Base-by-base conservation (phyloP, 495 filamentous ascomycete species). In the Daldinia decipiens region DNA sequence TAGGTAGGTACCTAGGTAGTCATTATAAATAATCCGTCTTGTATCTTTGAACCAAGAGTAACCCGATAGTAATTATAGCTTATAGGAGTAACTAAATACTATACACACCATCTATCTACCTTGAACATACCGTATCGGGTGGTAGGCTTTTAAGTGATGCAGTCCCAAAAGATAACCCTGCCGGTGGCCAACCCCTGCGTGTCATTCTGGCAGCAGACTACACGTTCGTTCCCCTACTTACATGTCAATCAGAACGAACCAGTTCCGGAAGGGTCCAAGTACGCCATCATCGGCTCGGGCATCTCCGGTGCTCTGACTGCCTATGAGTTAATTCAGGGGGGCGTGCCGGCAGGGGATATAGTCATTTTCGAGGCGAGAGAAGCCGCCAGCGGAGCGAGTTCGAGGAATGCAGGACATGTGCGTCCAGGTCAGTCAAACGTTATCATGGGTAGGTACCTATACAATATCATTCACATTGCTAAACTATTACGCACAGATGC, bases 391-490 rank as follows among this genome's bases (percentile, higher is more conserved):
- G 75, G 75, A 24, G 75, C 75, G 3, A 77, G 71, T 27, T 77
- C 75, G 12, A 62, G 75, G 38, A 77, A 77, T 65, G 75, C 75
- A 29, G 75, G 75, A 45, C 75, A 77, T 24, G 75, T 77, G 52
- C 59, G 75, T 40, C 75, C 75, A 62, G 75, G 75, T 77, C 57
- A 61, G 68, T 17, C 9, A 21, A 40, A 45, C 26, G 15, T 5
- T n/a, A 15, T 13, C 34, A 1, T 13, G 12, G 32, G 9, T 3
- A 3, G 26, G 1, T 26, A 26, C 1, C 1, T 26, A 34, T 12
- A 34, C 11, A 31, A 17, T 24, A 29, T 27, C 26, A 9, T 53
- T 27, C 7, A 7, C 21, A 13, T 29, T 63, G 19, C 52, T 72
- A 24, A 64, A 21, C 17, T 12, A 15, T 0, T 5, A 1, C 0